These are phyloP conservation scores for Aspergillus wentii DNA, from an alignment of 495 filamentous ascomycete species.

Conservation along the genomic window DNA sequence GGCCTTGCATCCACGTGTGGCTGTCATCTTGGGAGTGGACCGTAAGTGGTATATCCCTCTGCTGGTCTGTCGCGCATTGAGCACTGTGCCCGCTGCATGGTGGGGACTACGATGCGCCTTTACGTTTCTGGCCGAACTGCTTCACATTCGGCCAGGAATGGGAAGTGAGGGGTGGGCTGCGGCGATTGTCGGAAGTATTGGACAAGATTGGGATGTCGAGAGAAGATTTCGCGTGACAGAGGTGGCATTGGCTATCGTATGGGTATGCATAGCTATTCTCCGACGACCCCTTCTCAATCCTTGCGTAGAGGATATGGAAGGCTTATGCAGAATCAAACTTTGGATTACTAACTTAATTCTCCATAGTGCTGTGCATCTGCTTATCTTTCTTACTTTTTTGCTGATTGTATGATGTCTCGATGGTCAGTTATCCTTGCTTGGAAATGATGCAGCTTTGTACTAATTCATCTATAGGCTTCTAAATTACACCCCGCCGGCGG, in stretches of 20 bases:
- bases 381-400: slow-evolving; percentile 85
- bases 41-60: slow-evolving; percentile 59
- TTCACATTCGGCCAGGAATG: slow-evolving; percentile 44
- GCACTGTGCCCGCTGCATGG: slow-evolving; percentile 54
- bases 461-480: slow-evolving; percentile 57
- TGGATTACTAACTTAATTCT: slow-evolving; percentile 2
- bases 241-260: slow-evolving; percentile 74
- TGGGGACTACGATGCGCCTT: slow-evolving; percentile 59
- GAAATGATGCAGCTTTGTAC: slow-evolving; percentile 1
- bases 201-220: slow-evolving; percentile 48
- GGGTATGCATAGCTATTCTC: slow-evolving; percentile 53
- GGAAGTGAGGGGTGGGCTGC: slow-evolving; percentile 42
- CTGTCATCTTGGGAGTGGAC: slow-evolving; percentile 59
- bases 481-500: slow-evolving; percentile 80
- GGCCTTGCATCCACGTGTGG: slow-evolving; percentile 57
- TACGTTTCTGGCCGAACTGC: slow-evolving; percentile 53
- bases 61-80: slow-evolving; percentile 56
- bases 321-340: slow-evolving; percentile 1
- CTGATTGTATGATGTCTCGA: slow-evolving; percentile 87
- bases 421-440: slow-evolving; percentile 38
- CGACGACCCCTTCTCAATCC: neutral
- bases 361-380: slow-evolving; percentile 77
- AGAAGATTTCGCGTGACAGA: slow-evolving; percentile 65
- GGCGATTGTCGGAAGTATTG: slow-evolving; percentile 41
- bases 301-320: neutral